Evolutionary conservation across 495 filamentous ascomycete genomes (phyloP).

Genomic region (Penicillium desertorum): DNA sequence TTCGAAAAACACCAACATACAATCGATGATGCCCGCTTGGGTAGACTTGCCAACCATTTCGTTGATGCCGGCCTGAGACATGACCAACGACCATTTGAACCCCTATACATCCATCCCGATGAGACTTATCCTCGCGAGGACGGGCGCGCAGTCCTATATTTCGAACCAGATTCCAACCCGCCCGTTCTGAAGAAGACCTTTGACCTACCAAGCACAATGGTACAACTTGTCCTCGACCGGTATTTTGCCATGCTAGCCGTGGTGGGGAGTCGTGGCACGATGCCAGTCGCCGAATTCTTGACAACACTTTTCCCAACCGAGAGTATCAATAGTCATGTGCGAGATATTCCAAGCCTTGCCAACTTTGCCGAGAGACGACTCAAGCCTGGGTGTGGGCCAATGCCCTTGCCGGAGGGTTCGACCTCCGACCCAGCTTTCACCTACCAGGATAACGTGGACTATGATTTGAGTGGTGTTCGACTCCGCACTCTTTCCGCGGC

Average conservation of each 20-base stretch:
- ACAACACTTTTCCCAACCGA: conserved; percentile 27
- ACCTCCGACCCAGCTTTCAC: conserved; percentile 22
- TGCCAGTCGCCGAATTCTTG: conserved; percentile 30
- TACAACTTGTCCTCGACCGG: conserved; percentile 16
- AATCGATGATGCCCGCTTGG: conserved; percentile 29
- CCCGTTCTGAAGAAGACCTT: conserved; percentile 17
- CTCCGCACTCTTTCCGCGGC: conserved; percentile 21
- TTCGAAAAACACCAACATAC: conserved; percentile 10
- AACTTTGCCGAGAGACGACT: conserved; percentile 31
- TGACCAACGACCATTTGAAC: conserved; percentile 63
- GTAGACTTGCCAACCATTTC: conserved; percentile 20
- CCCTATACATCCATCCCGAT: conserved; percentile 45
- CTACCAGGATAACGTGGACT: conserved; percentile 40
- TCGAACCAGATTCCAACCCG: conserved; percentile 36
- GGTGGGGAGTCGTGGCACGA: conserved; percentile 21
- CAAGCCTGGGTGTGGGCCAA: conserved; percentile 31
- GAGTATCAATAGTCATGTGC: conserved; percentile 33
- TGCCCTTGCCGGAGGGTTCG: conserved; percentile 14
- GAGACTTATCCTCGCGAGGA: conserved; percentile 57
- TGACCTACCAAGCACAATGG: conserved; percentile 12
- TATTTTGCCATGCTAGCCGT: conserved; percentile 29
- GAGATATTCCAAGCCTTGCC: conserved; percentile 34
- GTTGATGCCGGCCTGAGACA: conserved; percentile 54
- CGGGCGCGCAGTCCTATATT: conserved; percentile 34
- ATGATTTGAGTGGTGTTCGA: conserved; percentile 37